Evolutionary conservation across 345 rosid genomes (phyloP), one percentile per base, ranked within the genome.

Genomic region (Combretum micranthum): DNA sequence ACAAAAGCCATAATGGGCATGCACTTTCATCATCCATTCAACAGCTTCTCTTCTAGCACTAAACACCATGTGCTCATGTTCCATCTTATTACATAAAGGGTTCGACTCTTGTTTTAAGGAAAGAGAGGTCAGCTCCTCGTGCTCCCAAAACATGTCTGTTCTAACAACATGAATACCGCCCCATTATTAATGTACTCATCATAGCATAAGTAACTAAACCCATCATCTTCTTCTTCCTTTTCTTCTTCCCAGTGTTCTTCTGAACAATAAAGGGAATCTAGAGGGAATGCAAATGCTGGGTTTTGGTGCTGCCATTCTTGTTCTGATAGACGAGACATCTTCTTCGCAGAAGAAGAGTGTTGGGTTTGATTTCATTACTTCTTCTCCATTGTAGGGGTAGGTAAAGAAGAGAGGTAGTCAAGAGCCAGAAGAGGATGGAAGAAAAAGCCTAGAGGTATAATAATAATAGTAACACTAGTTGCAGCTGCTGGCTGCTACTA

Each of bases 71-170:
- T 67, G 68, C 49, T 72, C 66, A 50, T 39, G 23, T 25, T 62
- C 57, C 13, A 81, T 50, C 13, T 23, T 64, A 22, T 62, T 44
- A 17, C 32, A 56, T 45, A 77, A 55, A 3, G 56, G 83, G 49
- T 71, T 77, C 23, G 21, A 52, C 60, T 73, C 76, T 73, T 87
- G 70, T 53, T 75, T 87, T 7, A 77, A 64, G 8, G 77, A 55
- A 44, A 87, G 59, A 46, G 66, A 47, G 22, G 69, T 20, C 62
- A 82, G 82, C 58, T 87, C 91, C 13, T 80, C 82, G 13, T 78
- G 75, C n/a, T 80, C 88, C 84, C 86, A 82, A 44, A 32, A 66
- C 15, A 78, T 63, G 67, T 80, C 88, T 71, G 80, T 21, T 76
- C 78, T 42, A 69, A 39, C 60, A 75, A 60, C 7, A 58, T 37